Percentiles rank a stretch among this genome's conserved stretches.
Evolutionary conservation across 768 basidiomycete genomes (phyloP).

Genomic region (Boletales sp.): DNA sequence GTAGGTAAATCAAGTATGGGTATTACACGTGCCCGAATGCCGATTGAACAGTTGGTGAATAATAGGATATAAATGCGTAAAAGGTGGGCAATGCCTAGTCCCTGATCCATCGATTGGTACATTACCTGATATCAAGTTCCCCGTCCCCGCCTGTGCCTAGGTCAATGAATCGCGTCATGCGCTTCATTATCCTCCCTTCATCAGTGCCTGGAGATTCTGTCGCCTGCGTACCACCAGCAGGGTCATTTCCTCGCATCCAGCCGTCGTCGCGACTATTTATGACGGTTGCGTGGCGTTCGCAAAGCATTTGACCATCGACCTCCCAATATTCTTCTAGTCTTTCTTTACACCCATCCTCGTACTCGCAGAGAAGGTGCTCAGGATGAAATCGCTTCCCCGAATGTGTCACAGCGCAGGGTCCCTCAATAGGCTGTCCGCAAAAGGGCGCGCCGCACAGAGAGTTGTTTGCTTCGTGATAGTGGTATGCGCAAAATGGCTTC

Average conservation of each 20-base stretch:
- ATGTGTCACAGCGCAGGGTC: conserved; percentile 86
- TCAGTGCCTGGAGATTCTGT: conserved; percentile 22
- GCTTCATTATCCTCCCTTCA: conserved; percentile 60
- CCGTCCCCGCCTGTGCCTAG: conserved; percentile 36
- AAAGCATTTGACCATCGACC: conserved; percentile 79
- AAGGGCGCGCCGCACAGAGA: conserved; percentile 77
- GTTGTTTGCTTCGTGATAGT: conserved; percentile 90
- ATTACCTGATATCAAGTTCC: conserved; percentile 32
- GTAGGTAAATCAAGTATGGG: conserved; percentile 10
- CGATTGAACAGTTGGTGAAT: conserved; percentile 14
- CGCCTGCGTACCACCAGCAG: conserved; percentile 4
- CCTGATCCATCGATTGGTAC: conserved; percentile 14
- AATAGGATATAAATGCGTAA: conserved; percentile 17
- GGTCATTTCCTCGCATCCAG: conserved; percentile 18
- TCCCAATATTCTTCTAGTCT: conserved; percentile 85
- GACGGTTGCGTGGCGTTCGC: conserved; percentile 69
- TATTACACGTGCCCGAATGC: conserved; percentile 19
- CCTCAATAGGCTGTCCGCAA: conserved; percentile 90
- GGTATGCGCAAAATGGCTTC: conserved; percentile 86
- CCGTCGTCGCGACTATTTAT: conserved; percentile 23
- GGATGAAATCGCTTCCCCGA: conserved; percentile 81
- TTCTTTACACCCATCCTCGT: conserved; percentile 50
- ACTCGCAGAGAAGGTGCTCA: conserved; percentile 84
- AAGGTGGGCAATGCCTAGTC: conserved; percentile 7
- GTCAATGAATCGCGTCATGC: conserved; percentile 81